Conservation (phyloP, 306 rosid species). For the Quercus glauca region DNA sequence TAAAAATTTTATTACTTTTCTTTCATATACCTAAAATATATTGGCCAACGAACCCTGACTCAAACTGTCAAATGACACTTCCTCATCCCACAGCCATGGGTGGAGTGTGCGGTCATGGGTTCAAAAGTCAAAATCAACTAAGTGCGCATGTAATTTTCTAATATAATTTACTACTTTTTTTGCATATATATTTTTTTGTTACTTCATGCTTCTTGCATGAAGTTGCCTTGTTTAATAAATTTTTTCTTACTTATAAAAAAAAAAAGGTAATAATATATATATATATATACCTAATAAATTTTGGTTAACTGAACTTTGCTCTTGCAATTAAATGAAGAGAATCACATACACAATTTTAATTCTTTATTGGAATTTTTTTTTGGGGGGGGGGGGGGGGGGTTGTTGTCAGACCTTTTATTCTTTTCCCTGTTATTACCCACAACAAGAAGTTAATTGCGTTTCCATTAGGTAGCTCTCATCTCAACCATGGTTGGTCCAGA, state of each 20-base stretch:
- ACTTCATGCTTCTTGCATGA: too few species aligned
- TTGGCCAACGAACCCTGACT: too few species aligned
- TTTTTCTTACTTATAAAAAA: too few species aligned
- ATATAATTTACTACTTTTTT: too few species aligned
- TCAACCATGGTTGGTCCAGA: slow-evolving; percentile 78
- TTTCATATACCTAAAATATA: background rate
- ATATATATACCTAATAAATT: background rate
- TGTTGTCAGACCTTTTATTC: background rate
- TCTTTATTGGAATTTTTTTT: background rate
- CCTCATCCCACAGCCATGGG: too few species aligned
- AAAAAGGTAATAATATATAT: too few species aligned
- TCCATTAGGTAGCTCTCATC: slow-evolving; percentile 70
- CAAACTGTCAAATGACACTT: too few species aligned
- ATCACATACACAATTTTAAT: background rate
- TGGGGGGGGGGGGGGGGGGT: background rate
- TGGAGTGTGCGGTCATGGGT: too few species aligned
- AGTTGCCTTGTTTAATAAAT: too few species aligned
- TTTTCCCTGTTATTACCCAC: background rate
- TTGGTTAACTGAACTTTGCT: slow-evolving; percentile 1
- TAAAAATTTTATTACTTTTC: slow-evolving; percentile 1
- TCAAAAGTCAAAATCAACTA: too few species aligned
- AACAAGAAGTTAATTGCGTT: slow-evolving; percentile 19
- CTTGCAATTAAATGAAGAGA: background rate
- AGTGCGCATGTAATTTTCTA: too few species aligned
- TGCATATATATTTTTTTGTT: too few species aligned